Percentiles rank a stretch among this genome's conserved stretches.
phyloP scores from a whole-genome alignment of 73 alveolate species.

The Tetrahymena borealis region DNA sequence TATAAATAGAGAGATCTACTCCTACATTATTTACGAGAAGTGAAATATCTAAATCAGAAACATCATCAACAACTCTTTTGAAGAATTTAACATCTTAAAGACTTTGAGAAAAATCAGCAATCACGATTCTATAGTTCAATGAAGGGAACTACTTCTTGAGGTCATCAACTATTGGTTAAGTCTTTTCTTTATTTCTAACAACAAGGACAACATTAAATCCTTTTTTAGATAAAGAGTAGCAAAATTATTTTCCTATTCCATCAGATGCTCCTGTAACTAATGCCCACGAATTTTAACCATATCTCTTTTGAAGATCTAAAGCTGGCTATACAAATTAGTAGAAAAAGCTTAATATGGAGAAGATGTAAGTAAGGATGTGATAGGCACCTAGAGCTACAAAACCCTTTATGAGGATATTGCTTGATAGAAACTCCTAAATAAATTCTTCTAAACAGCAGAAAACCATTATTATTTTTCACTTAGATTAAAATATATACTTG shows the following conservation, averaged over 20 bases:
- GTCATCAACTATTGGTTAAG: not conserved
- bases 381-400: not conserved
- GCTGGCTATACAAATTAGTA: not conserved
- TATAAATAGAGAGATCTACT: not conserved
- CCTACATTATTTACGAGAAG: conserved; percentile 33
- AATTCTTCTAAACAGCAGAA: too few relatives aligned
- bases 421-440: not conserved
- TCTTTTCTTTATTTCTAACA: conserved; percentile 25
- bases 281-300: conserved; percentile 22
- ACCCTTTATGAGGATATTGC: not conserved
- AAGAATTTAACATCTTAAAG: not conserved
- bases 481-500: too few relatives aligned
- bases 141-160: not conserved
- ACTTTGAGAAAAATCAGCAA: conserved; percentile 15
- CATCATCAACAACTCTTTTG: not conserved
- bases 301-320: not conserved
- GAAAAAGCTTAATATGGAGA: not conserved
- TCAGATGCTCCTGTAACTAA: conserved; percentile 40
- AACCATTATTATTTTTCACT: too few relatives aligned
- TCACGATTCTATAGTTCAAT: not conserved
- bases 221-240: not conserved
- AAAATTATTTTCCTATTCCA: conserved; percentile 30
- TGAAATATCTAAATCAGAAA: conserved; percentile 4
- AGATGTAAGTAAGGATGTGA: not conserved
- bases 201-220: conserved; percentile 23